These are phyloP conservation scores for Huntiella moniliformis DNA, from an alignment of 2,329 filamentous ascomycete genomes.

Conservation along the genomic window DNA sequence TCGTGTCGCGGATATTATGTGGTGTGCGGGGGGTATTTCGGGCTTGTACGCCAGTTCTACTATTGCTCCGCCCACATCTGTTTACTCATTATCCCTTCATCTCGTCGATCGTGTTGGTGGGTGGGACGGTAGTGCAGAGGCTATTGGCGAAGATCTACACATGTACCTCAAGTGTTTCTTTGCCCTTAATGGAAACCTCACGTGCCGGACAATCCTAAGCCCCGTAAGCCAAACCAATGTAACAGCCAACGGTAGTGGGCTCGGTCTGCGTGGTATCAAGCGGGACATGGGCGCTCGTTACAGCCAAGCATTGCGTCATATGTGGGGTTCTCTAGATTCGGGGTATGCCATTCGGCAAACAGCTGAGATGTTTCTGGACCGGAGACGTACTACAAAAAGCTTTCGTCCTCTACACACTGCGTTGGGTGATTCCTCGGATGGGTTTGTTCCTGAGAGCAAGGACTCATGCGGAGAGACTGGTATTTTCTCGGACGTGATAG, in stretches of 20 bases:
- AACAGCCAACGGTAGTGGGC: slow-evolving; percentile 35
- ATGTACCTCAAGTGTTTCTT: slow-evolving; percentile 70
- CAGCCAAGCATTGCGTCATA: slow-evolving; percentile 53
- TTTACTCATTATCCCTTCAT: slow-evolving; percentile 50
- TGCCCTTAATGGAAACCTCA: slow-evolving; percentile 49
- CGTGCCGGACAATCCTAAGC: slow-evolving; percentile 42
- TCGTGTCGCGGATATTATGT: slow-evolving; percentile 52
- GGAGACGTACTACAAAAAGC: slow-evolving; percentile 34
- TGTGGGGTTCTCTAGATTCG: slow-evolving; percentile 57
- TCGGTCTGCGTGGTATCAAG: slow-evolving; percentile 33
- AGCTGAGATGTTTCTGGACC: slow-evolving; percentile 36
- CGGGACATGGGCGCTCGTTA: slow-evolving; percentile 47
- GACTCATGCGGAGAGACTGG: slow-evolving; percentile 29
- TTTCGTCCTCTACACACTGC: slow-evolving; percentile 37
- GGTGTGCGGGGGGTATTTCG: slow-evolving; percentile 52
- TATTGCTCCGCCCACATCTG: slow-evolving; percentile 52
- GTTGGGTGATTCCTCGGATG: slow-evolving; percentile 22
- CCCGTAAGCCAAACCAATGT: slow-evolving; percentile 59
- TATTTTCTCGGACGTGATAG: slow-evolving; percentile 35
- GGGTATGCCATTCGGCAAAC: slow-evolving; percentile 44
- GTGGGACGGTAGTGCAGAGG: slow-evolving; percentile 52
- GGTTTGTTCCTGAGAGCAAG: slow-evolving; percentile 29
- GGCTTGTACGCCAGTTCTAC: slow-evolving; percentile 44
- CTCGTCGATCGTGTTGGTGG: slow-evolving; percentile 50
- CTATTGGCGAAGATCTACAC: slow-evolving; percentile 58